Percentiles rank a stretch among this genome's conserved stretches.
Conservation (phyloP, 2,329 filamentous ascomycete genomes). For the Ophiostoma perfectum region DNA sequence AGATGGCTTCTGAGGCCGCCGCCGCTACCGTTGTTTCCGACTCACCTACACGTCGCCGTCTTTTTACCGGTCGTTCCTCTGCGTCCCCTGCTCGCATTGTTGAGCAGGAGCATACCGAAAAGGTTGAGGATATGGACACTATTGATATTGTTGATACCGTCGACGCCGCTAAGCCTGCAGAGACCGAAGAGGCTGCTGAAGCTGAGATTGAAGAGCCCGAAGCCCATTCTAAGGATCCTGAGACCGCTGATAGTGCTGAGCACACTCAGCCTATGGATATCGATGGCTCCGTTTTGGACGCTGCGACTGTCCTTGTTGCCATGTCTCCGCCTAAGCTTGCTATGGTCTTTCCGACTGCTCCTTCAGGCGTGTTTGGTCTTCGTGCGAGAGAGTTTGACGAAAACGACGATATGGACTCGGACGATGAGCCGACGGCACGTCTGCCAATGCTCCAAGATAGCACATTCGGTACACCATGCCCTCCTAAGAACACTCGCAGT, state of each 20-base stretch:
- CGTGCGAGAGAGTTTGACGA: conserved; percentile 46
- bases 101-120: conserved; percentile 27
- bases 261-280: conserved; percentile 26
- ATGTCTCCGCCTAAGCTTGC: conserved; percentile 27
- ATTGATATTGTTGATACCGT: conserved; percentile 19
- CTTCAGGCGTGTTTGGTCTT: conserved; percentile 38
- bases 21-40: conserved; percentile 26
- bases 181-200: conserved; percentile 13
- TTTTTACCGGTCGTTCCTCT: conserved; percentile 38
- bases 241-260: conserved; percentile 22
- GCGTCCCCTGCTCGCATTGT: conserved; percentile 31
- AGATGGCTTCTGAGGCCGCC: conserved; percentile 25
- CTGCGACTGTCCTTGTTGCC: conserved; percentile 10
- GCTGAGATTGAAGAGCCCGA: background rate
- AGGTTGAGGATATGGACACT: background rate
- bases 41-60: conserved; percentile 29
- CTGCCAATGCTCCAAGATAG: conserved; percentile 26
- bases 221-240: background rate
- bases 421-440: conserved; percentile 45
- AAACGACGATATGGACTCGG: conserved; percentile 52
- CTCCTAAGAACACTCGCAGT: conserved; percentile 29
- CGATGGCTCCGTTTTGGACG: conserved; percentile 30
- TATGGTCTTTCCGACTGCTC: conserved; percentile 22
- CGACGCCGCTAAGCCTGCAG: conserved; percentile 9
- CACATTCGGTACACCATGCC: conserved; percentile 42